Evolutionary conservation across 2,329 filamentous ascomycete species (phyloP), one percentile per base, ranked within the genome.

Genomic region (Fusarium anthophilum): DNA sequence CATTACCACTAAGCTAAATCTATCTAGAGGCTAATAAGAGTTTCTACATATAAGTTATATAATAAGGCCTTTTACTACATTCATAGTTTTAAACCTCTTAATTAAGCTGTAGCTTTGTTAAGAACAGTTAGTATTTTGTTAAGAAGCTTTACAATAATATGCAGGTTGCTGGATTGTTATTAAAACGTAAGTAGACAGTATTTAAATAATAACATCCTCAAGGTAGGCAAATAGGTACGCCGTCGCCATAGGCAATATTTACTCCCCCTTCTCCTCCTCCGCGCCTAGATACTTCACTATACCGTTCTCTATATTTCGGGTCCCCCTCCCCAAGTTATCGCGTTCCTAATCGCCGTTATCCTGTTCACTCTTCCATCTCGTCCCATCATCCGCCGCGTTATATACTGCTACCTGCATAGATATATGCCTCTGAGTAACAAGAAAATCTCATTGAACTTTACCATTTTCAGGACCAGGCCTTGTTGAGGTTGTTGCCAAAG

Each of bases 401-500:
- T 17, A 17, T 24, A 5, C 41, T 5, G 10, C 15, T 18, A 2
- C 41, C 10, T 24, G 10, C n/a, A 10, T 24, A 24, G 15, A 24
- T 11, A 18, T 12, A 44, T 24, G 10, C 6, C 18, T 44, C 6
- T 12, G 10, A 17, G 41, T 18, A 45, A 20, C 1, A 20, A 26
- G 3, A 26, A 9, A 20, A 26, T 11, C 12, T 6, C 17, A 20
- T 28, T 28, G 20, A 11, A 8, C 6, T 28, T 24, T 15, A 15
- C 2, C 8, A 14, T 12, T 14, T n/a, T 50, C 15, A 61, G 22
- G 58, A 61, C 59, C 59, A 62, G 6, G 74, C 74, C 53, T 72
- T 74, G 37, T 66, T 47, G 15, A 76, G 35, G 65, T 76, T 76
- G 24, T 55, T 58, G 8, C 32, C 64, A 66, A 81, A 81, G 70